phyloP scores from a whole-genome alignment of 2,329 filamentous ascomycete genomes.

The Microcyclospora tardicrescens region DNA sequence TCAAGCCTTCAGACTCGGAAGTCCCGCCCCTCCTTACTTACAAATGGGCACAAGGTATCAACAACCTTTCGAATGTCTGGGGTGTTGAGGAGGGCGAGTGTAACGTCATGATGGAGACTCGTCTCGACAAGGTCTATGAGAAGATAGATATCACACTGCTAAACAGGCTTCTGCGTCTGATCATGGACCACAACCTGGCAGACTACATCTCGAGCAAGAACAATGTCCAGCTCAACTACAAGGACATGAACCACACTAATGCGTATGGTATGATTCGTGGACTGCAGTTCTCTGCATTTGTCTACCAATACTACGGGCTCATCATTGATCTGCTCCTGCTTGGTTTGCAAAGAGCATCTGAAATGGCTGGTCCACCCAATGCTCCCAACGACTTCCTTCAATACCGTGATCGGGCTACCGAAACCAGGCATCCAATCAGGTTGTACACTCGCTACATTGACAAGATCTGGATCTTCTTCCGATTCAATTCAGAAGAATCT shows the following conservation, averaged over 20 bases:
- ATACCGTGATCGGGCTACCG: slow-evolving; percentile 84
- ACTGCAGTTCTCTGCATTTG: slow-evolving; percentile 93
- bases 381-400: slow-evolving; percentile 96
- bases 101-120: slow-evolving; percentile 97
- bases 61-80: slow-evolving; percentile 94
- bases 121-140: slow-evolving; percentile 97
- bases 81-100: slow-evolving; percentile 87
- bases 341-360: slow-evolving; percentile 88
- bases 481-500: slow-evolving; percentile 88
- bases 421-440: slow-evolving; percentile 86
- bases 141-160: slow-evolving; percentile 95
- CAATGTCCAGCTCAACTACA: slow-evolving; percentile 97
- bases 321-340: slow-evolving; percentile 87
- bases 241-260: slow-evolving; percentile 99
- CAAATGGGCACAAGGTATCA: slow-evolving; percentile 99
- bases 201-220: slow-evolving; percentile 99
- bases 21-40: slow-evolving; percentile 89
- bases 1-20: slow-evolving; percentile 97
- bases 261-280: slow-evolving; percentile 97
- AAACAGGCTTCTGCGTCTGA: slow-evolving; percentile 80
- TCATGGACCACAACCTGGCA: slow-evolving; percentile 98
- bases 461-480: slow-evolving; percentile 95
- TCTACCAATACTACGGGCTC: slow-evolving; percentile 97
- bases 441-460: slow-evolving; percentile 98
- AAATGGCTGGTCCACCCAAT: slow-evolving; percentile 88